These are phyloP conservation scores for Leccinum subgranulosum DNA, from an alignment of 768 basidiomycete species.

Conservation along the genomic window DNA sequence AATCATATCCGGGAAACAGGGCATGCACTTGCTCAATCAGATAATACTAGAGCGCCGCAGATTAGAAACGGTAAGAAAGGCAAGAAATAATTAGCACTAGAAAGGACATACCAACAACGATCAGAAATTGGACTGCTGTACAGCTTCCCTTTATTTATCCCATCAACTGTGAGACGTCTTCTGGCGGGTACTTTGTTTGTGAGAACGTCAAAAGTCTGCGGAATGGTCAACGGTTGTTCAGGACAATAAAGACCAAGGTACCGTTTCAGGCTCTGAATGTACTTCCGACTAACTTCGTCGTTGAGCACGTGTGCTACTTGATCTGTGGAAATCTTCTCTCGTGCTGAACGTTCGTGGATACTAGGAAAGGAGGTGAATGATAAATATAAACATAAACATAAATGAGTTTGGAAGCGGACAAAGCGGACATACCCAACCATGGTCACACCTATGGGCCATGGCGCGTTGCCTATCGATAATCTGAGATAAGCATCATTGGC, in stretches of 20 bases:
- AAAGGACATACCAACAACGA: slow-evolving; percentile 6
- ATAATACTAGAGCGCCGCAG: slow-evolving; percentile 22
- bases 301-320: slow-evolving; percentile 98
- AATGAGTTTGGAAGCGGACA: slow-evolving; percentile 23
- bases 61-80: slow-evolving; percentile 36
- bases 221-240: slow-evolving; percentile 5
- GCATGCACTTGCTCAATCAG: slow-evolving; percentile 55
- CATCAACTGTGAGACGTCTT: slow-evolving; percentile 90
- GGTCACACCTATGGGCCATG: slow-evolving; percentile 99
- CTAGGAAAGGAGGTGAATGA: slow-evolving; percentile 35
- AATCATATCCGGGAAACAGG: slow-evolving; percentile 66
- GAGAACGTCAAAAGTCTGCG: slow-evolving; percentile 87
- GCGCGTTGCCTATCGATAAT: slow-evolving; percentile 95
- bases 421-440: slow-evolving; percentile 83
- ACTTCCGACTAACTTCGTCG: slow-evolving; percentile 98
- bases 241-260: slow-evolving; percentile 30
- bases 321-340: slow-evolving; percentile 96
- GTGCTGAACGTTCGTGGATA: slow-evolving; percentile 96
- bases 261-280: slow-evolving; percentile 97
- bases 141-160: slow-evolving; percentile 44
- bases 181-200: slow-evolving; percentile 94
- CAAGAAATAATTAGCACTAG: slow-evolving; percentile 15
- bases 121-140: slow-evolving; percentile 1
- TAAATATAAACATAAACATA: not conserved
- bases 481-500: slow-evolving; percentile 98